Evolutionary conservation across 139 green algal genomes (phyloP).

Genomic region (Pseudopediastrum boryanum): DNA sequence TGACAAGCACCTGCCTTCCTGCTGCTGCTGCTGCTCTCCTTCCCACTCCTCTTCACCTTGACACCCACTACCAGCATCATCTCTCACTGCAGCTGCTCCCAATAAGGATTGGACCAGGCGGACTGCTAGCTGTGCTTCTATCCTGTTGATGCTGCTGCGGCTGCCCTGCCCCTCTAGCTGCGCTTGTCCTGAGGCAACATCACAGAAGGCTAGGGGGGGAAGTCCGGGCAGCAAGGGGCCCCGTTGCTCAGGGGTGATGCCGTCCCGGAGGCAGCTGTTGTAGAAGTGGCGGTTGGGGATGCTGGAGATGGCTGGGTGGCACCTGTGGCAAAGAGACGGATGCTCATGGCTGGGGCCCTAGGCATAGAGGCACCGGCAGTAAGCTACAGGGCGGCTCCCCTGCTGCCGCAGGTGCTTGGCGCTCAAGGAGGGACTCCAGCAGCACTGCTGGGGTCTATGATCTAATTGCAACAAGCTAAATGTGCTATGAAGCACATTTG

Average conservation of each 20-base stretch:
- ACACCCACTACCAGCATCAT: not conserved
- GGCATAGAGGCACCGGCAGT: no score
- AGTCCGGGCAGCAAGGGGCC: constrained; percentile 62
- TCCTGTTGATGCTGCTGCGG: constrained; percentile 61
- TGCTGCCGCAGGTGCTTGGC: no score
- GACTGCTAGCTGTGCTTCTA: constrained; percentile 57
- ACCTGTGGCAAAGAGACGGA: constrained; percentile 69
- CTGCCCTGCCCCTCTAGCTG: constrained; percentile 20
- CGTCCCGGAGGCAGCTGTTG: constrained; percentile 69
- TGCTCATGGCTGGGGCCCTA: no score
- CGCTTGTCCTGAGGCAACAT: not conserved
- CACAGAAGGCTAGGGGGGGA: constrained; percentile 45
- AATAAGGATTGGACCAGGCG: constrained; percentile 44
- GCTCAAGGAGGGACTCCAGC: no score
- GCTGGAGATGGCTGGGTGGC: constrained; percentile 71
- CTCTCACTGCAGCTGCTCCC: constrained; percentile 35
- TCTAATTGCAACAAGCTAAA: no score
- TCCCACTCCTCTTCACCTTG: no score
- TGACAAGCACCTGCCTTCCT: not conserved
- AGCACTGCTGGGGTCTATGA: no score
- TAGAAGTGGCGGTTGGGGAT: constrained; percentile 85
- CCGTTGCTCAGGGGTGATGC: constrained; percentile 52
- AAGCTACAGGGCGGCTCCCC: no score
- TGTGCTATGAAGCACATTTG: no score
- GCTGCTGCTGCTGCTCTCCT: not conserved